A percentile compares a stretch with the other conserved stretches of the same genome.
Evolutionary conservation across 805 yeast genomes (phyloP).

Genomic region (Candida sphagnicola): DNA sequence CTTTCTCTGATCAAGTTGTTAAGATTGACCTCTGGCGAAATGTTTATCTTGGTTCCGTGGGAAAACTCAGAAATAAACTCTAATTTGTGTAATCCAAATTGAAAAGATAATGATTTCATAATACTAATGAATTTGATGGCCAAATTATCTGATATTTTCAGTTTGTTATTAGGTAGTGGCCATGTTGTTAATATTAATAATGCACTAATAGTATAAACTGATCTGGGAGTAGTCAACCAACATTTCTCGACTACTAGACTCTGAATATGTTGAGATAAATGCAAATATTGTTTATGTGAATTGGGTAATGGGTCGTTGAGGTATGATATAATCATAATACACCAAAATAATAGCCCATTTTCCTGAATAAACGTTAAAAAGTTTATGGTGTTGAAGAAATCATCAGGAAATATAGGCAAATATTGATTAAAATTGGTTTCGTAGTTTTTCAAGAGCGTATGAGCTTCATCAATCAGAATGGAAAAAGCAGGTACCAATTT

Average conservation of each 20-base stretch:
- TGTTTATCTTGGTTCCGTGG: conserved; percentile 25
- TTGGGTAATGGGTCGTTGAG: conserved; percentile 16
- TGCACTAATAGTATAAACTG: conserved; percentile 34
- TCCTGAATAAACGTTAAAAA: conserved; percentile 16
- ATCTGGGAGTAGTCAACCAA: conserved; percentile 44
- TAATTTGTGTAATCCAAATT: conserved; percentile 40
- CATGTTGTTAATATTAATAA: conserved; percentile 41
- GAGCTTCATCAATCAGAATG: conserved; percentile 9
- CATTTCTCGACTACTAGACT: conserved; percentile 37
- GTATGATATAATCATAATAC: conserved; percentile 32
- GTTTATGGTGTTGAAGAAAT: conserved; percentile 14
- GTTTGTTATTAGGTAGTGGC: conserved; percentile 34
- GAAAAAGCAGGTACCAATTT: neutral
- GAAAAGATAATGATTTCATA: conserved; percentile 36
- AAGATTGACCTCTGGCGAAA: conserved; percentile 23
- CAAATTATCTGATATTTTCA: conserved; percentile 24
- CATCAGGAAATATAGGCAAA: conserved; percentile 29
- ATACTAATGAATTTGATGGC: conserved; percentile 34
- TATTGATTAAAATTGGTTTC: conserved; percentile 24
- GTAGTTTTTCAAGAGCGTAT: conserved; percentile 16
- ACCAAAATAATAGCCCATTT: conserved; percentile 39
- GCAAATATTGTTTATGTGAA: conserved; percentile 12
- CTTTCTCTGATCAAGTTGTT: conserved; percentile 35
- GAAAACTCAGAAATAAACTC: conserved; percentile 41
- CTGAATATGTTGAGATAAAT: conserved; percentile 29